These are phyloP conservation scores for Yamadazyma sp. DNA, from an alignment of 805 yeast genomes.

Conservation along the genomic window DNA sequence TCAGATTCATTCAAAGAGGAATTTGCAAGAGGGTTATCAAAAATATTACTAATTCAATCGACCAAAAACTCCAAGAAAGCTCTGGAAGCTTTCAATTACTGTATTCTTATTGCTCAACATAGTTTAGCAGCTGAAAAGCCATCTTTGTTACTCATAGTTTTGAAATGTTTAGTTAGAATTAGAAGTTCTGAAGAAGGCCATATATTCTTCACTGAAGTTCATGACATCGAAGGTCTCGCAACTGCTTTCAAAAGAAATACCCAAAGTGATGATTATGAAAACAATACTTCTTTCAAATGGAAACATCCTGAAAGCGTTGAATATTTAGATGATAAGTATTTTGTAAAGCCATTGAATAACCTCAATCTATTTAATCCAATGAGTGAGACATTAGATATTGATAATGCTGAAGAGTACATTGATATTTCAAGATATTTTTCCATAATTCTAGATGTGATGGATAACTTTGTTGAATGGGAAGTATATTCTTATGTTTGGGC, in stretches of 20 bases:
- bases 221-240: slow-evolving; percentile 65
- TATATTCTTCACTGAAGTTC: slow-evolving; percentile 50
- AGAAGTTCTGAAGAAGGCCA: slow-evolving; percentile 45
- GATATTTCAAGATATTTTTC: slow-evolving; percentile 53
- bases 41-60: slow-evolving; percentile 23
- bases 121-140: slow-evolving; percentile 33
- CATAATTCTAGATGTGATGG: slow-evolving; percentile 47
- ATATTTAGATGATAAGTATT: slow-evolving; percentile 44
- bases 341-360: slow-evolving; percentile 38
- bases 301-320: slow-evolving; percentile 54
- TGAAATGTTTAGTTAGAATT: slow-evolving; percentile 53
- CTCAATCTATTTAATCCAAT: slow-evolving; percentile 18
- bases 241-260: slow-evolving; percentile 54
- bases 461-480: slow-evolving; percentile 65
- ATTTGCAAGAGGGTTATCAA: slow-evolving; percentile 23
- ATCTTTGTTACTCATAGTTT: slow-evolving; percentile 42
- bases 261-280: slow-evolving; percentile 21
- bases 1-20: slow-evolving; percentile 13
- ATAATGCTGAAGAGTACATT: slow-evolving; percentile 18
- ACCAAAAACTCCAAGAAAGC: slow-evolving; percentile 24
- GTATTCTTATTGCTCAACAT: slow-evolving; percentile 33
- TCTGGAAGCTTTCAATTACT: slow-evolving; percentile 22
- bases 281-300: slow-evolving; percentile 42
- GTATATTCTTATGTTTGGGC: slow-evolving; percentile 62
- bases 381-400: slow-evolving; percentile 17